Base-by-base conservation (phyloP, 176 grass and related monocot genomes). In the Avena atlantica region DNA sequence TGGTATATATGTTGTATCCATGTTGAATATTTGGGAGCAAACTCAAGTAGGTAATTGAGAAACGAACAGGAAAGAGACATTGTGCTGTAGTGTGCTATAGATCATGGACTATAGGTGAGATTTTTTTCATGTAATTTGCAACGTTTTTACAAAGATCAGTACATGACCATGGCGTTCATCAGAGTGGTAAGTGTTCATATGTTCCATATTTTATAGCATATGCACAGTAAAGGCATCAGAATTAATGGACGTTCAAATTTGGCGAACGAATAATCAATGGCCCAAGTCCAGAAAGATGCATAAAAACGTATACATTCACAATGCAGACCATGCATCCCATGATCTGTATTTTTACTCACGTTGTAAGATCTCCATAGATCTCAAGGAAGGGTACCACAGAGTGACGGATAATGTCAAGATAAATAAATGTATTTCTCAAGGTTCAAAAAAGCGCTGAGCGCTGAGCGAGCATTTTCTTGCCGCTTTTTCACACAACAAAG, bases 181-280 rank as follows among this genome's bases (percentile, higher is more conserved):
- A 16, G 67, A 70, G 67, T 19, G 36, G 34, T 37, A 69, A 69
- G 37, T 69, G 65, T 16, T 4, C 29, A 58, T 69, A 70, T 70
- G 67, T 70, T 70, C 31, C 67, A 40, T 70, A 36, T 42, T 42
- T 40, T 70, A 70, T 10, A 20, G 67, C 34, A 70, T 37, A 70
- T 70, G 67, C 67, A 70, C 8, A 40, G 27, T 70, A 19, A 69
- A 70, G 67, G 34, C 67, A 6, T 70, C 67, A 15, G 20, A 34
- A 69, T 37, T 69, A 70, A 70, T 40, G 34, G 67, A 20, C 67
- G 40, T 70, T 70, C 31, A 42, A 40, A 42, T 70, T 70, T 70
- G 67, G 8, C 12, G 15, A 70, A 70, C 3, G 14, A 70, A 70
- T 70, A 59, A 59, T 59, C 57, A 59, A 59, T n/a, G 20, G 57